Evolutionary conservation across 2,329 filamentous ascomycete genomes (phyloP).

Genomic region (Berkeleyomyces rouxiae): DNA sequence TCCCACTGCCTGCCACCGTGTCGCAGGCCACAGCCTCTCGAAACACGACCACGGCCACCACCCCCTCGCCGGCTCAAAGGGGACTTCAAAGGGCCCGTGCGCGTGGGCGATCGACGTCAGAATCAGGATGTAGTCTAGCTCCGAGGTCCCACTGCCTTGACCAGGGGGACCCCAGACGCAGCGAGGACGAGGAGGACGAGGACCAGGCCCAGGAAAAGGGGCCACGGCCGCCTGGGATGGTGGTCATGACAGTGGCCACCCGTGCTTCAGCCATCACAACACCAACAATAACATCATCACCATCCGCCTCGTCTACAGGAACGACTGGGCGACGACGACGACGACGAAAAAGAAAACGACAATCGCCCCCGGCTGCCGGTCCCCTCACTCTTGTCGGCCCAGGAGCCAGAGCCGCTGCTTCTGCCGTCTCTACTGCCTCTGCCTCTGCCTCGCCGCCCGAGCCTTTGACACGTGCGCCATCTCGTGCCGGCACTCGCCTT

Average conservation of each 20-base stretch:
- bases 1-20: too few relatives aligned
- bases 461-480: too few relatives aligned
- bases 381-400: too few relatives aligned
- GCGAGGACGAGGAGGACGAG: background rate
- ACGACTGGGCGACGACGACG: background rate
- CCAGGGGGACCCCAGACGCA: slow-evolving; percentile 1
- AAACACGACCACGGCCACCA: too few relatives aligned
- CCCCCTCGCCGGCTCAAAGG: background rate
- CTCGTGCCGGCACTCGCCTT: background rate
- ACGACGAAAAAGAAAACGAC: background rate
- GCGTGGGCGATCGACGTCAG: slow-evolving; percentile 11
- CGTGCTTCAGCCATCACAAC: too few relatives aligned
- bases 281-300: background rate
- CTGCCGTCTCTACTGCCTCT: background rate
- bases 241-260: background rate
- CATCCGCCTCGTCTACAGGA: background rate
- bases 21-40: too few relatives aligned
- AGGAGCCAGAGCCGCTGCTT: background rate
- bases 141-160: slow-evolving; percentile 6
- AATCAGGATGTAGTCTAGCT: slow-evolving; percentile 2
- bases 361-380: background rate
- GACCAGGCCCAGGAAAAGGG: slow-evolving; percentile 1
- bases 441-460: background rate
- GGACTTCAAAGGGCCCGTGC: slow-evolving; percentile 1
- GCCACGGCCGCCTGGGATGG: background rate